These are phyloP conservation scores for Gossypium schwendimanii DNA, from an alignment of 441 rosid genomes.

Conservation along the genomic window DNA sequence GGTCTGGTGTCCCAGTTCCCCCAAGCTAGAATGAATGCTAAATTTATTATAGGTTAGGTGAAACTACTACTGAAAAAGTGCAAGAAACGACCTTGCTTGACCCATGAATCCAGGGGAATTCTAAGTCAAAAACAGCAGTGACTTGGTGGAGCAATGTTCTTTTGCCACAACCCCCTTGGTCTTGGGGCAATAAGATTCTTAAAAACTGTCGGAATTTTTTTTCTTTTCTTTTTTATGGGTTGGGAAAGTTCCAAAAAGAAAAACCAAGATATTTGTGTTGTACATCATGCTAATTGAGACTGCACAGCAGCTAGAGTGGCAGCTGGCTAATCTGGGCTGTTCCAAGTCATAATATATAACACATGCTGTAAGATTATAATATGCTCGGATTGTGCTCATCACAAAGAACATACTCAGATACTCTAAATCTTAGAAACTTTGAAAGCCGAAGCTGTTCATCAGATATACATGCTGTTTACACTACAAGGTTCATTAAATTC, in stretches of 20 bases:
- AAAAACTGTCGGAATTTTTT: neutral
- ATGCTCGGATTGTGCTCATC: neutral
- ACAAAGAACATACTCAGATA: neutral
- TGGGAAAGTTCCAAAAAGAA: neutral
- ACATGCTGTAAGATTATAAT: neutral
- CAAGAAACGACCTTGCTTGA: neutral
- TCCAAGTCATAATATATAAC: neutral
- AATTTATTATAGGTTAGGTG: constrained; percentile 4
- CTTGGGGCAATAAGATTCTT: no score
- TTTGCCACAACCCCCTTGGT: no score
- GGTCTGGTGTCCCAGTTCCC: neutral
- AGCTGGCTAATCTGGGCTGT: constrained; percentile 8
- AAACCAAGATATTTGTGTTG: neutral
- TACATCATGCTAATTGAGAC: neutral
- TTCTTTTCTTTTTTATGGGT: neutral
- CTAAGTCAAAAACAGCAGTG: neutral
- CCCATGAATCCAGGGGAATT: neutral
- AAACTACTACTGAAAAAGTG: neutral
- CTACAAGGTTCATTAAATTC: neutral
- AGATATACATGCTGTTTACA: neutral
- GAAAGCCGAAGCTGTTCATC: neutral
- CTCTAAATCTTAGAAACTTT: neutral
- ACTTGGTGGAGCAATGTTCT: neutral
- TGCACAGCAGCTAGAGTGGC: neutral
- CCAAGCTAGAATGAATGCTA: neutral